Base-by-base conservation (phyloP, 306 rosid genomes). In the Senna siamea region DNA sequence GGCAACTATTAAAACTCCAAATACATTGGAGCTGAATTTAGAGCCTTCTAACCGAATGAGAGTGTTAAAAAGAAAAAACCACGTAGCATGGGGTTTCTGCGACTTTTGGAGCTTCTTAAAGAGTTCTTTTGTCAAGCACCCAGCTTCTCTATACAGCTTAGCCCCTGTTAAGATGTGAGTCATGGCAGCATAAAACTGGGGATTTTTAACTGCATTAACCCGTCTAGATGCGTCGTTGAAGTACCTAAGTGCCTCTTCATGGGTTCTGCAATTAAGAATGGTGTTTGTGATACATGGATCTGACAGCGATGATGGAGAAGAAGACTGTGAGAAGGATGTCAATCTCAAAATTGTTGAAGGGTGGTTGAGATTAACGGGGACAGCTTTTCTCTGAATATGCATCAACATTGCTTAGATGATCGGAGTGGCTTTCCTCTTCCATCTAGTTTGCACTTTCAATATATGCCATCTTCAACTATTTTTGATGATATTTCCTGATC, bases 91-190 rank as follows among this genome's bases (percentile, higher is more conserved):
- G 48, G 88, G 80, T n/a, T 82, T 52, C 81, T 20, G 70, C n/a
- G 87, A 78, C 80, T 69, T 70, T 9, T 32, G 78, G 20, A 83
- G 86, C 56, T 82, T 37, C 34, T 38, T 68, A 59, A 88, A 40
- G 77, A 85, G 74, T n/a, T 82, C 80, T 77, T 83, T 86, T 22
- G 87, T 72, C 82, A 89, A 81, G 46, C 66, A 78, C 8, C 84
- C 88, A 19, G 93, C 86, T 53, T 76, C 17, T 11, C 63, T 12
- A 59, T 73, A 76, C 50, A 28, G 64, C 53, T 83, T 81, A 69
- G 81, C 80, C 62, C 83, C 47, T 0, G 85, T 77, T 57, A 87
- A 78, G 43, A 86, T 72, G 35, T 85, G 87, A 30, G 83, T 23
- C 14, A 79, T 66, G 30, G 88, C 84, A 17, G 88, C 55, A 65